phyloP scores from a whole-genome alignment of 2,329 filamentous ascomycete species.

The Raffaelea deltoideospora region DNA sequence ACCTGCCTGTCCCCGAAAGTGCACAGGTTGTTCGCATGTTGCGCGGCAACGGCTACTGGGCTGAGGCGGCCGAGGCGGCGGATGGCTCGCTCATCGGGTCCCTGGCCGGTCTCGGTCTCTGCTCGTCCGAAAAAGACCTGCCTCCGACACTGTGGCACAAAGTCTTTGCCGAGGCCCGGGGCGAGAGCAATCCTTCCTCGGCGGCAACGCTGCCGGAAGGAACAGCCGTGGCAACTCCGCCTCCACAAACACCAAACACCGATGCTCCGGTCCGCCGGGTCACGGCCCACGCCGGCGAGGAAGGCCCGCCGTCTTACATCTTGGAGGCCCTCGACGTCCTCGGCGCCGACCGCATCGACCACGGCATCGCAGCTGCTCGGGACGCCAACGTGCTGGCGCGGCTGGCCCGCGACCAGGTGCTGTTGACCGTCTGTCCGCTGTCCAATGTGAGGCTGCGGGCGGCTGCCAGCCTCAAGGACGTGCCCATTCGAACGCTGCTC shows the following conservation, averaged over 20 bases:
- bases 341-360: constrained; percentile 53
- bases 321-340: constrained; percentile 45
- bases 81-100: constrained; percentile 2
- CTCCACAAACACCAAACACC: no score
- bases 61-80: constrained; percentile 5
- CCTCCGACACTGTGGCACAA: constrained; percentile 39
- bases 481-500: constrained; percentile 49
- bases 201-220: constrained; percentile 10
- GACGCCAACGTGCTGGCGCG: constrained; percentile 42
- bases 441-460: constrained; percentile 54
- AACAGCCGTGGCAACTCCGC: no score
- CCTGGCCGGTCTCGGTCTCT: constrained; percentile 15
- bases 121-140: constrained; percentile 18
- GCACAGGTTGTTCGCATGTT: constrained; percentile 28
- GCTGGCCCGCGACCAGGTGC: constrained; percentile 38
- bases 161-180: constrained; percentile 40
- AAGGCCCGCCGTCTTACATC: constrained; percentile 55
- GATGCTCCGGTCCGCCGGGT: constrained; percentile 22
- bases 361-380: constrained; percentile 52
- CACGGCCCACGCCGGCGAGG: constrained; percentile 67
- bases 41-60: constrained; percentile 26
- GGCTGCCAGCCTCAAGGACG: constrained; percentile 32
- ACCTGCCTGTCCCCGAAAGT: constrained; percentile 48
- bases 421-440: constrained; percentile 59
- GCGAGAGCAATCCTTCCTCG: constrained; percentile 21